Evolutionary conservation across 2,329 filamentous ascomycete genomes (phyloP).

Genomic region (Sordariomycetes sp.): DNA sequence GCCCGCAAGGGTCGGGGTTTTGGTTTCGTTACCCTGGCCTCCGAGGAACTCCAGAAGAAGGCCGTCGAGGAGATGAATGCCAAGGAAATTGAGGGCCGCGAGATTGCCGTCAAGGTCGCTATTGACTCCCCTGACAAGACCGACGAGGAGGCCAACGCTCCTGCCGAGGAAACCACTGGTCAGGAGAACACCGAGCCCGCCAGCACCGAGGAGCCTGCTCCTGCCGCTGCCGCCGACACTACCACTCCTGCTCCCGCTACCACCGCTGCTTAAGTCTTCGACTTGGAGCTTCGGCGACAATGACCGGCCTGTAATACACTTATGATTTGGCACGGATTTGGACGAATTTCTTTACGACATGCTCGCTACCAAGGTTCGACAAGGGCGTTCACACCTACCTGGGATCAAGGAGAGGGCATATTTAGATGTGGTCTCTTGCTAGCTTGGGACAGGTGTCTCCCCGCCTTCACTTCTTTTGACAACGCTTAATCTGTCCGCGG

Average conservation of each 20-base stretch:
- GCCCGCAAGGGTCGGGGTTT: conserved; percentile 98
- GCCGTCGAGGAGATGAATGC: conserved; percentile 97
- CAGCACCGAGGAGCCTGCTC: conserved; percentile 26
- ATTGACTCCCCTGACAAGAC: conserved; percentile 98
- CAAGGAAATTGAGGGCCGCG: conserved; percentile 96
- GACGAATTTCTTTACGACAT: conserved; percentile 28
- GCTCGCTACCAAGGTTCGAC: conserved; percentile 15
- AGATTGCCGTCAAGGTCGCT: conserved; percentile 99
- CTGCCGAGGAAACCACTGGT: conserved; percentile 25
- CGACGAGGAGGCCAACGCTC: conserved; percentile 68
- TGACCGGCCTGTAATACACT: conserved; percentile 12
- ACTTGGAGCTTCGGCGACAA: conserved; percentile 6
- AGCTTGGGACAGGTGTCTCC: conserved; percentile 1
- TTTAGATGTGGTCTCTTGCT: conserved; percentile 1
- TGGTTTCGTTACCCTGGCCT: conserved; percentile 92
- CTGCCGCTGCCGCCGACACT: conserved; percentile 11
- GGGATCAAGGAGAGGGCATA: background rate
- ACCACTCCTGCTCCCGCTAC: conserved; percentile 14
- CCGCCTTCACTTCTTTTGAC: conserved; percentile 1
- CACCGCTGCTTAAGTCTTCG: conserved; percentile 14
- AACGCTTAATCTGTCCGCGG: conserved; percentile 4
- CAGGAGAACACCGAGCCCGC: conserved; percentile 19
- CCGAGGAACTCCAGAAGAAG: conserved; percentile 95
- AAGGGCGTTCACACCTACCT: background rate
- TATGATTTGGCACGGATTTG: conserved; percentile 14